Conservation (phyloP, 345 rosid genomes). For the Cardamine occulta region DNA sequence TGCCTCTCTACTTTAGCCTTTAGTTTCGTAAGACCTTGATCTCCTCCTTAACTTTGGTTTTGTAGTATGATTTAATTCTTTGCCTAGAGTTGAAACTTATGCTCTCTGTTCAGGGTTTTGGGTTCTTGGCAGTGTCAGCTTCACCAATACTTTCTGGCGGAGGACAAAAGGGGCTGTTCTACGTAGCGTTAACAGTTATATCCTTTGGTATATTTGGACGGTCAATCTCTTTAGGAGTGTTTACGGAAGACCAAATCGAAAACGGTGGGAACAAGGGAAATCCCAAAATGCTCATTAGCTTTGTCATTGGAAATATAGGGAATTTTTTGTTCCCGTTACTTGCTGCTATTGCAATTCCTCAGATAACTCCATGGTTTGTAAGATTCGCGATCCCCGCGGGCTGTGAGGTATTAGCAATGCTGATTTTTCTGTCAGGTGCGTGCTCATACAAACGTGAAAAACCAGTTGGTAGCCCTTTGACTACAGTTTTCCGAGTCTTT, state of each 20-base stretch:
- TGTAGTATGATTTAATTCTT: not conserved
- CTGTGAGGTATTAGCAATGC: constrained; percentile 42
- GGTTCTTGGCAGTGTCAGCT: constrained; percentile 40
- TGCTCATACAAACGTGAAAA: constrained; percentile 21
- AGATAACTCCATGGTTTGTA: constrained; percentile 45
- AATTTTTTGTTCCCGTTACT: constrained; percentile 35
- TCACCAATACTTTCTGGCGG: constrained; percentile 26
- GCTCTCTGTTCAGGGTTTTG: constrained; percentile 31
- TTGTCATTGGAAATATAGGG: constrained; percentile 41
- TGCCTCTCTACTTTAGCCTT: constrained; percentile 42
- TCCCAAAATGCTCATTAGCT: constrained; percentile 31
- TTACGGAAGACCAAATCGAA: constrained; percentile 40
- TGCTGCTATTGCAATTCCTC: constrained; percentile 40
- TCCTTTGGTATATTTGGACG: constrained; percentile 42
- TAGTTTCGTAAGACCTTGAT: constrained; percentile 20
- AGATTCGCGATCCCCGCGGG: constrained; percentile 49
- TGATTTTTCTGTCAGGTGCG: constrained; percentile 44
- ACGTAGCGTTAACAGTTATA: constrained; percentile 27
- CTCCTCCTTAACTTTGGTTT: not conserved
- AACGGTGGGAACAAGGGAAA: constrained; percentile 28
- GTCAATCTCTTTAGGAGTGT: constrained; percentile 40
- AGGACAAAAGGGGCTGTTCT: constrained; percentile 27
- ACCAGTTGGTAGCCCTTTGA: constrained; percentile 46
- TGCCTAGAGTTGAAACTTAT: not conserved
- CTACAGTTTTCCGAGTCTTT: constrained; percentile 45